Conservation (phyloP, 1,284 basidiomycete species). For the Exobasidium cylindrosporum region DNA sequence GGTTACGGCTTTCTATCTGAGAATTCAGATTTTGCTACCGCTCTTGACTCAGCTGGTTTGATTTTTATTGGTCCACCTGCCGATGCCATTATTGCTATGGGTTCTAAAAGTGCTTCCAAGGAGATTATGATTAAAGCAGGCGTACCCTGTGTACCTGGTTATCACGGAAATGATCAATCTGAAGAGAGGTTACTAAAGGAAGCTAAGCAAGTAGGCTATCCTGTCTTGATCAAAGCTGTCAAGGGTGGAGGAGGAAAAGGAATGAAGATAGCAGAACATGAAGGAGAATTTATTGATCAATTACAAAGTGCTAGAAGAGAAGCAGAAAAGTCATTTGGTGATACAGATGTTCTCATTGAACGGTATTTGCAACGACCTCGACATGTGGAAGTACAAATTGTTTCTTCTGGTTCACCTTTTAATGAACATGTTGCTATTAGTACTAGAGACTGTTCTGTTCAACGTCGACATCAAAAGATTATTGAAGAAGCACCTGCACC, state of each 20-base stretch:
- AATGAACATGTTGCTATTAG: constrained; percentile 74
- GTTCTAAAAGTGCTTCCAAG: constrained; percentile 68
- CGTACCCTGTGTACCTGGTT: constrained; percentile 90
- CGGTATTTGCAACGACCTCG: constrained; percentile 46
- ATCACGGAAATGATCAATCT: constrained; percentile 75
- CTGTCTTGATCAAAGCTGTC: constrained; percentile 57
- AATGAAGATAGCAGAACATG: constrained; percentile 58
- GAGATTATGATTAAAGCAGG: constrained; percentile 85
- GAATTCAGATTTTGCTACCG: constrained; percentile 33
- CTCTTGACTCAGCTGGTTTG: constrained; percentile 31
- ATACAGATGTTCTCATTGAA: constrained; percentile 57
- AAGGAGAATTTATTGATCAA: constrained; percentile 70
- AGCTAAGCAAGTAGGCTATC: constrained; percentile 60
- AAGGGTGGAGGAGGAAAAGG: constrained; percentile 58
- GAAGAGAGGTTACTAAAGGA: constrained; percentile 65
- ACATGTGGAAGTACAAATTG: constrained; percentile 71
- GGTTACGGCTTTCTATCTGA: constrained; percentile 84
- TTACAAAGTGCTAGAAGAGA: constrained; percentile 81
- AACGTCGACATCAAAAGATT: constrained; percentile 89
- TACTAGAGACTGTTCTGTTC: constrained; percentile 92
- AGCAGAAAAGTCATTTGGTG: constrained; percentile 59
- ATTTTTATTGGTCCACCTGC: constrained; percentile 56
- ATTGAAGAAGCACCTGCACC: constrained; percentile 94
- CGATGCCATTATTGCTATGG: constrained; percentile 66
- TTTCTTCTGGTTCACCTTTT: constrained; percentile 71